phyloP scores from a whole-genome alignment of 495 filamentous ascomycete genomes.

The Penicillium samsonianum region DNA sequence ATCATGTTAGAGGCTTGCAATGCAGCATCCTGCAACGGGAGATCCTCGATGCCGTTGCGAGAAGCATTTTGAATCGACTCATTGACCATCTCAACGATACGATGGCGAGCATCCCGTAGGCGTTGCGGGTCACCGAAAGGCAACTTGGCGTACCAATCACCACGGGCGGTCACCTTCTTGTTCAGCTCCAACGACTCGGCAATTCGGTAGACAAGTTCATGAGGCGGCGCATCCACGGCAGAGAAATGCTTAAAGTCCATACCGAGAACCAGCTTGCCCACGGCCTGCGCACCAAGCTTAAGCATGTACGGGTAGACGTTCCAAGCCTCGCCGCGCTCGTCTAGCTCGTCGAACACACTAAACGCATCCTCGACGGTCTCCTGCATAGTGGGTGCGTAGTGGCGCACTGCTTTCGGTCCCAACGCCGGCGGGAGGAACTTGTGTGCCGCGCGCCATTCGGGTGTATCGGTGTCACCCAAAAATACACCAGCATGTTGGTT shows the following conservation, averaged over 20 bases:
- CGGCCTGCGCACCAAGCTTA: constrained; percentile 55
- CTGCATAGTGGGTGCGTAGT: constrained; percentile 59
- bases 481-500: constrained; percentile 51
- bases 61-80: constrained; percentile 40
- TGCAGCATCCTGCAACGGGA: constrained; percentile 54
- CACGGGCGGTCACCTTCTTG: constrained; percentile 51
- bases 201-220: constrained; percentile 43
- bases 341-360: constrained; percentile 55
- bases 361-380: constrained; percentile 44
- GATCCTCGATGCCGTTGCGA: constrained; percentile 36
- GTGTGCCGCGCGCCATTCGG: constrained; percentile 49
- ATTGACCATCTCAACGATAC: constrained; percentile 36
- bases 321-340: constrained; percentile 48
- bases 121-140: constrained; percentile 54
- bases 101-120: constrained; percentile 30
- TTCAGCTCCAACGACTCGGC: constrained; percentile 49
- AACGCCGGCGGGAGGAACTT: constrained; percentile 59
- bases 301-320: constrained; percentile 64
- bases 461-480: constrained; percentile 51
- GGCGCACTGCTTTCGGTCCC: constrained; percentile 55
- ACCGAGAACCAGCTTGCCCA: constrained; percentile 53
- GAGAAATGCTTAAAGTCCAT: constrained; percentile 56
- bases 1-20: constrained; percentile 49
- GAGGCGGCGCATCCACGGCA: constrained; percentile 39
- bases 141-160: constrained; percentile 51